Percentiles rank a stretch among this genome's conserved stretches.
phyloP scores from a whole-genome alignment of 176 grass and related monocot genomes.

The Echinochloa phyllopogon region DNA sequence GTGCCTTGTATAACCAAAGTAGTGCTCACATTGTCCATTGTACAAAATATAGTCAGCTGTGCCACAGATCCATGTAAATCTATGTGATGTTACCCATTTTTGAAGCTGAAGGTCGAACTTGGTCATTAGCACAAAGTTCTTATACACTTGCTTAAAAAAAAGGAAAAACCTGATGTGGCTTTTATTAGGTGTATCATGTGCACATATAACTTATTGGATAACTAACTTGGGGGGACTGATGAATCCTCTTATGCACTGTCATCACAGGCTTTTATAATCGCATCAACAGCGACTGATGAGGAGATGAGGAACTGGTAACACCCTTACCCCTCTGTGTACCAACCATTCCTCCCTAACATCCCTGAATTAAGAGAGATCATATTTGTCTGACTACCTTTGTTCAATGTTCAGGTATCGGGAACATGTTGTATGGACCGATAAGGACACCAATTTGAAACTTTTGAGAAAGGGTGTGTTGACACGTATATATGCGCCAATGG shows the following conservation, averaged over 20 bases:
- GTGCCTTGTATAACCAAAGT: neutral
- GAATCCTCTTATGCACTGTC: slow-evolving; percentile 1
- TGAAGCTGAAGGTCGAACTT: neutral
- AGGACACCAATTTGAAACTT: slow-evolving; percentile 86
- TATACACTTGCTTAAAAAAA: neutral
- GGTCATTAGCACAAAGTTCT: neutral
- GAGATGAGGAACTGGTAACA: slow-evolving; percentile 93
- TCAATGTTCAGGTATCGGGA: slow-evolving; percentile 86
- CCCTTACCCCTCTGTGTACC: neutral
- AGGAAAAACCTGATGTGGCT: neutral
- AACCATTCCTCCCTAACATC: neutral
- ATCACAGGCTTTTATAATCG: slow-evolving; percentile 93
- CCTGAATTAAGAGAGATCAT: neutral
- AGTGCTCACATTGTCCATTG: neutral
- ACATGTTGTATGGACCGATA: slow-evolving; percentile 95
- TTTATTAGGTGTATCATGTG: slow-evolving; percentile 6
- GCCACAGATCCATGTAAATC: neutral
- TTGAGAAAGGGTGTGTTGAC: slow-evolving; percentile 90
- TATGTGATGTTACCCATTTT: neutral
- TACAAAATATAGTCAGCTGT: neutral
- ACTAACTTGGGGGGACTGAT: slow-evolving; percentile 14
- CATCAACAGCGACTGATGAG: slow-evolving; percentile 90
- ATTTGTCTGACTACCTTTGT: slow-evolving; percentile 11
- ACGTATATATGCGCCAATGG: slow-evolving; percentile 98
- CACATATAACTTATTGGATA: slow-evolving; percentile 8